These are phyloP conservation scores for Venturia asperata DNA, from an alignment of 2,329 filamentous ascomycete genomes.

Conservation along the genomic window DNA sequence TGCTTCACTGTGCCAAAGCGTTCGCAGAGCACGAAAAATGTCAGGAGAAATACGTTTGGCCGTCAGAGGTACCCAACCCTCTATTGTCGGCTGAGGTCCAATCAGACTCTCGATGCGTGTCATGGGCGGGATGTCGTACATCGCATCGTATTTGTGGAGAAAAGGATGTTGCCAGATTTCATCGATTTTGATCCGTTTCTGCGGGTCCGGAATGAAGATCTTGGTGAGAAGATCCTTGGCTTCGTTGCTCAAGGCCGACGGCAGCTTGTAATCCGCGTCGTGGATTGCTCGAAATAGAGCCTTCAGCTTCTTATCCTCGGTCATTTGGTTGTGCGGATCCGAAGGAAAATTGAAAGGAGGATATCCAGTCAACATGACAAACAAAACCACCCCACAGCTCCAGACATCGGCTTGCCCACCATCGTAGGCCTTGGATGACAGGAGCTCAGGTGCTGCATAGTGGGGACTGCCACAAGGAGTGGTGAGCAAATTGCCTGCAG, in stretches of 20 bases:
- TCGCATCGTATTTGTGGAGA: conserved; percentile 69
- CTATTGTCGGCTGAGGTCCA: conserved; percentile 49
- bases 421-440: conserved; percentile 52
- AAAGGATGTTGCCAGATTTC: conserved; percentile 83
- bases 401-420: conserved; percentile 87
- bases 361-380: conserved; percentile 73
- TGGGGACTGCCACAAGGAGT: conserved; percentile 95
- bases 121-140: conserved; percentile 60
- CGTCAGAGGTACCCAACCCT: conserved; percentile 56
- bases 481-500: conserved; percentile 66
- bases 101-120: conserved; percentile 44
- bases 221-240: conserved; percentile 69
- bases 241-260: conserved; percentile 51
- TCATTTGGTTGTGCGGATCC: conserved; percentile 24
- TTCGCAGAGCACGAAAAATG: conserved; percentile 76
- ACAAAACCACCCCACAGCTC: conserved; percentile 74
- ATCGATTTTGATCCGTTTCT: conserved; percentile 68
- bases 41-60: conserved; percentile 69
- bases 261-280: conserved; percentile 43
- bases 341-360: conserved; percentile 64
- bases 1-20: conserved; percentile 81
- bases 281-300: conserved; percentile 55
- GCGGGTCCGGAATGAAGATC: conserved; percentile 74
- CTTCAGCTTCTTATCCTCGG: conserved; percentile 55
- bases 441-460: conserved; percentile 87